A percentile compares a stretch with the other conserved stretches of the same genome.
Conservation (phyloP, 108 stramenopile species). For the Cyclostephanos invisitatus region DNA sequence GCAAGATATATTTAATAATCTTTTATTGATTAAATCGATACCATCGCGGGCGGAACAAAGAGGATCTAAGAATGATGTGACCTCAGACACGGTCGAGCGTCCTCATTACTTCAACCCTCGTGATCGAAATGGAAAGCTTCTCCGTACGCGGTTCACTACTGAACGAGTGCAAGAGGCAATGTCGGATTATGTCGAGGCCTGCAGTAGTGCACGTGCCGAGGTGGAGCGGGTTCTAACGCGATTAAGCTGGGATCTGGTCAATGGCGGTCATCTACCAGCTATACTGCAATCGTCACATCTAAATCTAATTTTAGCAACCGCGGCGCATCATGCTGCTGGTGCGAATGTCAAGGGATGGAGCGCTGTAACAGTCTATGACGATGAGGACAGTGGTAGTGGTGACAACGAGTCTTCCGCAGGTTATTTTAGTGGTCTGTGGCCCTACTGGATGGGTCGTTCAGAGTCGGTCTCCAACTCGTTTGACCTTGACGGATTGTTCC, state of each 20-base stretch:
- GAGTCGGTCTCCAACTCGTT: constrained; percentile 75
- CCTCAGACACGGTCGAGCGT: background rate
- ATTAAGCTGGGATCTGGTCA: constrained; percentile 55
- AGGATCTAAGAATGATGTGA: constrained; percentile 6
- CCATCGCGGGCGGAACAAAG: constrained; percentile 52
- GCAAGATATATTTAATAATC: constrained; percentile 88
- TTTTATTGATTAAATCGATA: constrained; percentile 71
- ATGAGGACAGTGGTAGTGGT: constrained; percentile 7
- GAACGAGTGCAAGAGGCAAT: constrained; percentile 72
- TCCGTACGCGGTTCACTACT: constrained; percentile 85
- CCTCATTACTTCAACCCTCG: constrained; percentile 69
- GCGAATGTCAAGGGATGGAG: constrained; percentile 73
- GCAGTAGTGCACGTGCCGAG: constrained; percentile 55
- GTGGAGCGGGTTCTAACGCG: constrained; percentile 55
- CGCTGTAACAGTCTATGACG: constrained; percentile 54
- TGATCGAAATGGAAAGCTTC: constrained; percentile 86
- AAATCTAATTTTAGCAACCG: constrained; percentile 78
- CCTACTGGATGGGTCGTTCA: constrained; percentile 85
- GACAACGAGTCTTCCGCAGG: constrained; percentile 32
- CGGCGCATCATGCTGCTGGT: constrained; percentile 73
- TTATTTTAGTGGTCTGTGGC: constrained; percentile 65
- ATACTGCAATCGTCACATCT: constrained; percentile 76
- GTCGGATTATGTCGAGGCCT: constrained; percentile 68
- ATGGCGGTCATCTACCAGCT: constrained; percentile 73
- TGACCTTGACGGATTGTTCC: constrained; percentile 72